A percentile compares a stretch with the other conserved stretches of the same genome.
Conservation (phyloP, 805 yeast species). For the Myxozyma melibiosi region DNA sequence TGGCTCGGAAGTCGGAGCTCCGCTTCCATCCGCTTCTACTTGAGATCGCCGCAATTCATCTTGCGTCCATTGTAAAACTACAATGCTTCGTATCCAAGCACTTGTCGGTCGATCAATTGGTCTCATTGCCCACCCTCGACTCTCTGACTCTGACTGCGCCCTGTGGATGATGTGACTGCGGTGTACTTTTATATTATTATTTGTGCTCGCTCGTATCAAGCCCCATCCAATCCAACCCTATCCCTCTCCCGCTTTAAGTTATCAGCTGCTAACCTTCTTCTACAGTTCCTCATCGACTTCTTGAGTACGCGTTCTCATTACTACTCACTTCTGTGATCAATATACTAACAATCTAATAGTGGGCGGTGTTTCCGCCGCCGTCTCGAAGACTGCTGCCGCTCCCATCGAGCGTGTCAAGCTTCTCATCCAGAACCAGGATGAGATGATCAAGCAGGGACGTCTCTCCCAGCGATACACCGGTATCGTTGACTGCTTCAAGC, state of each 20-base stretch:
- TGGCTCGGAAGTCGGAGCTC: no score
- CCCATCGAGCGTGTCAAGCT: constrained; percentile 97
- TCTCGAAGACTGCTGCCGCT: constrained; percentile 96
- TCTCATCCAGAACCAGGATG: constrained; percentile 95
- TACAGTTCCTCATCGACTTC: constrained; percentile 41
- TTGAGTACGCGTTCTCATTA: constrained; percentile 33
- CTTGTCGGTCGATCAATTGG: no score
- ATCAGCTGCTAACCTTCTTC: neutral
- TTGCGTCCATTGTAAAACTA: no score
- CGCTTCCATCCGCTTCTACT: no score
- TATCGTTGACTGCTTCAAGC: constrained; percentile 89
- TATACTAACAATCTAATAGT: constrained; percentile 48
- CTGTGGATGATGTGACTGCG: no score
- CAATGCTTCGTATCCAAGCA: no score
- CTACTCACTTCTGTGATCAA: neutral
- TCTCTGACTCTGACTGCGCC: no score
- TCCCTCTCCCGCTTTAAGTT: neutral
- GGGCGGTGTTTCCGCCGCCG: constrained; percentile 99
- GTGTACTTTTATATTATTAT: no score
- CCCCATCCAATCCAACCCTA: neutral
- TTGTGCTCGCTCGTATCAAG: no score
- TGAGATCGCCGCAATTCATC: no score
- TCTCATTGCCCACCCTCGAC: no score
- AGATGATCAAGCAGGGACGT: constrained; percentile 98
- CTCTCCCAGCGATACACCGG: constrained; percentile 82